Evolutionary conservation across 768 basidiomycete genomes (phyloP).

Genomic region (Agaricus sinodeliciosus): DNA sequence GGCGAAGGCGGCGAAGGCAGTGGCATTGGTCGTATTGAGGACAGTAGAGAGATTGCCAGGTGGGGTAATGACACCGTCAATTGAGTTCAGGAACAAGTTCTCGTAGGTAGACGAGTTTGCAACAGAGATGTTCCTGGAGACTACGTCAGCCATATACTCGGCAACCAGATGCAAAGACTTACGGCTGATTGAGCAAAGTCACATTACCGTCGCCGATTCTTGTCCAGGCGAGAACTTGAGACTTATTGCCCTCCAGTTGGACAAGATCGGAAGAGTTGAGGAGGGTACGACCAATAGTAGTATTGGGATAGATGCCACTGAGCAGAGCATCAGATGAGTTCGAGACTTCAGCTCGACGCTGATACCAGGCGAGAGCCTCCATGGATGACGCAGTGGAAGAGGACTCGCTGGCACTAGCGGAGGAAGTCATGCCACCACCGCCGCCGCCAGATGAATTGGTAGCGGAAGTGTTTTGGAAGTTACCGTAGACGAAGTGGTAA

Average conservation of each 20-base stretch:
- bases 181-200: slow-evolving; percentile 45
- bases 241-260: slow-evolving; percentile 48
- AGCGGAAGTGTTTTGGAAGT: slow-evolving; percentile 27
- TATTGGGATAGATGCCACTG: slow-evolving; percentile 42
- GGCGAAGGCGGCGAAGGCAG: slow-evolving; percentile 28
- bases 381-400: slow-evolving; percentile 5
- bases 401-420: slow-evolving; percentile 1
- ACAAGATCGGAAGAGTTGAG: slow-evolving; percentile 43
- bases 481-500: slow-evolving; percentile 52
- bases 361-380: slow-evolving; percentile 10
- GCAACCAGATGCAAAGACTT: slow-evolving; percentile 11
- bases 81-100: slow-evolving; percentile 36
- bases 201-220: slow-evolving; percentile 20
- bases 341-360: slow-evolving; percentile 8
- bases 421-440: slow-evolving; percentile 12
- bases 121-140: slow-evolving; percentile 20
- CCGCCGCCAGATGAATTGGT: slow-evolving; percentile 14
- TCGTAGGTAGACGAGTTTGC: slow-evolving; percentile 34
- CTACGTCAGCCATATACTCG: not conserved
- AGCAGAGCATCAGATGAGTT: slow-evolving; percentile 17
- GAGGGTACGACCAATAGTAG: slow-evolving; percentile 61
- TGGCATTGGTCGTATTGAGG: slow-evolving; percentile 35
- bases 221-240: slow-evolving; percentile 44
- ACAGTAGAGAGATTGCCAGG: slow-evolving; percentile 43
- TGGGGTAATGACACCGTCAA: slow-evolving; percentile 44